Percentiles rank a stretch among this genome's conserved stretches.
phyloP scores from a whole-genome alignment of 495 filamentous ascomycete genomes.

The Aspergillus wentii region DNA sequence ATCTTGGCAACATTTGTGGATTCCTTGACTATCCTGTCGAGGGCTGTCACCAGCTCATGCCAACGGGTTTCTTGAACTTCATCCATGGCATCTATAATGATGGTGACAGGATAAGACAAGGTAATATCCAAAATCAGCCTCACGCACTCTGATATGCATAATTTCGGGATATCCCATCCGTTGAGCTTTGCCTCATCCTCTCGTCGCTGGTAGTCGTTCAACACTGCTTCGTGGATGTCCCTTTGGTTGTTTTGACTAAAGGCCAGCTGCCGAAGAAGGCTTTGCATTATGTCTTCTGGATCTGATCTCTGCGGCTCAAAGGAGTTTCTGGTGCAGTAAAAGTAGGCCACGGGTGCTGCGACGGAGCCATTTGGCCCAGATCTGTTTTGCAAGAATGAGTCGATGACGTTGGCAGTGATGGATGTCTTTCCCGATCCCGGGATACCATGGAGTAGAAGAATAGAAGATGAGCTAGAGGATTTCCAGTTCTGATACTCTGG shows the following conservation, averaged over 20 bases:
- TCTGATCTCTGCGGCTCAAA: slow-evolving; percentile 20
- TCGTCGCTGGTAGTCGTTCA: neutral
- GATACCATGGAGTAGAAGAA: slow-evolving; percentile 1
- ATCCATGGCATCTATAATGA: neutral
- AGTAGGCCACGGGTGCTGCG: slow-evolving; percentile 10
- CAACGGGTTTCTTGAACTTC: neutral
- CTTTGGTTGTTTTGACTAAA: neutral
- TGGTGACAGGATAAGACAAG: neutral
- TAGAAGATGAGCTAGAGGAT: neutral
- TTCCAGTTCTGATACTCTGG: neutral
- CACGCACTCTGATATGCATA: neutral
- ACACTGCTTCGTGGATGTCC: neutral
- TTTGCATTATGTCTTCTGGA: slow-evolving; percentile 20
- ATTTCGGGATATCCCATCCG: neutral
- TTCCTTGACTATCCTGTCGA: neutral
- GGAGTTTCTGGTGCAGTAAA: slow-evolving; percentile 19
- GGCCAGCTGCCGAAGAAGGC: slow-evolving; percentile 20
- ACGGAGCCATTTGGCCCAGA: neutral
- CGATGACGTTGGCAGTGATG: too few species aligned
- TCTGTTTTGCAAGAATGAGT: too few species aligned
- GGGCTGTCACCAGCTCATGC: neutral
- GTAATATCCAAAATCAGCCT: neutral
- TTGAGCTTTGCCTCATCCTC: neutral
- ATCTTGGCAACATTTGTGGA: neutral
- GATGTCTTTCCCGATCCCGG: slow-evolving; percentile 2